Evolutionary conservation across 345 rosid species (phyloP).

Genomic region (Populus nigra): DNA sequence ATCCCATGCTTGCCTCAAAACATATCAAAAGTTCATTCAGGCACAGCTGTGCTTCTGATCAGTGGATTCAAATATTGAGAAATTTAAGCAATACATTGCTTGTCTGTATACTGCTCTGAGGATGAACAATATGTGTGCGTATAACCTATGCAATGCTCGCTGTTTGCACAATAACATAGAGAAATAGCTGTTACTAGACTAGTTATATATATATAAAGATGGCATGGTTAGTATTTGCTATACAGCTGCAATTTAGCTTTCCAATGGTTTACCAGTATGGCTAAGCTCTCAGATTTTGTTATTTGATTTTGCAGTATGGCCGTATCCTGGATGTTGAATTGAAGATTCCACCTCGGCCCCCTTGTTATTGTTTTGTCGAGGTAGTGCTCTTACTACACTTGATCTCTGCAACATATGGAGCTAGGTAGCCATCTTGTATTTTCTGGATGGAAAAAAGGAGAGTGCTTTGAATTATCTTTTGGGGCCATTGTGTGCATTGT

Average conservation of each 20-base stretch:
- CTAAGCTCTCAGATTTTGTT: not conserved
- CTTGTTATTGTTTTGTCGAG: conserved; percentile 96
- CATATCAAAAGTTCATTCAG: not conserved
- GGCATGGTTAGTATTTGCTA: not conserved
- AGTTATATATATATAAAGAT: not conserved
- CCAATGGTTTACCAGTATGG: not conserved
- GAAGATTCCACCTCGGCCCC: conserved; percentile 96
- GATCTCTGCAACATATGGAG: not conserved
- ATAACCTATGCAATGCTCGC: not conserved
- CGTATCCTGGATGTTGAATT: conserved; percentile 36
- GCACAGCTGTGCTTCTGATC: not conserved
- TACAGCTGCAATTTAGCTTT: not conserved
- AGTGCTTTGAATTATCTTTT: not conserved
- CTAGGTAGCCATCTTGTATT: not conserved
- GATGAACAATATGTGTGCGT: not conserved
- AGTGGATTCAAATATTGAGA: not conserved
- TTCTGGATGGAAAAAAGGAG: not conserved
- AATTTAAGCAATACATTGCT: not conserved
- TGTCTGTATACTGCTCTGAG: not conserved
- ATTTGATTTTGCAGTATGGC: conserved; percentile 57
- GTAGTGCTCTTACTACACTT: conserved; percentile 31
- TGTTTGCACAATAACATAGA: not conserved
- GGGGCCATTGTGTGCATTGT: not conserved
- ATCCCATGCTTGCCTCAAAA: not conserved
- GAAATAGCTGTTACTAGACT: not conserved